phyloP scores from a whole-genome alignment of 441 rosid genomes.

The Mallotus japonicus region DNA sequence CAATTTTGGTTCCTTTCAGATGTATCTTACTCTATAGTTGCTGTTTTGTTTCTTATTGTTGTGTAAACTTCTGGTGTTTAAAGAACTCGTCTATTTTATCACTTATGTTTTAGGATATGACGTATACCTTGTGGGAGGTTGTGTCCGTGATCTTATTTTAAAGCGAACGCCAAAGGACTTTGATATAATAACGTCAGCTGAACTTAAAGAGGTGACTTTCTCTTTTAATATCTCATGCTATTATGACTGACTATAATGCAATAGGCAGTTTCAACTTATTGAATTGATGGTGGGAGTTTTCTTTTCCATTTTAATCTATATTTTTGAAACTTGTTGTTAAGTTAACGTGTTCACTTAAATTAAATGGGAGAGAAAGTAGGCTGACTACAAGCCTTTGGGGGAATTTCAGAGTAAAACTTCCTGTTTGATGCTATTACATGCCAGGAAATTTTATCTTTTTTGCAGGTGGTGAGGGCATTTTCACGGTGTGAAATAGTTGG shows the following conservation, averaged over 20 bases:
- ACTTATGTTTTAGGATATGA: slow-evolving; percentile 47
- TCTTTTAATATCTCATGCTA: background rate
- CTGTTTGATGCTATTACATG: background rate
- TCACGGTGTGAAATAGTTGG: slow-evolving; percentile 72
- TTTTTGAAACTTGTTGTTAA: background rate
- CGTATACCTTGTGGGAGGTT: slow-evolving; percentile 89
- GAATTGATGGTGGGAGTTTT: no score
- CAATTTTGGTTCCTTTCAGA: background rate
- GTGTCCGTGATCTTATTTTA: slow-evolving; percentile 82
- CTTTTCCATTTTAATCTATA: no score
- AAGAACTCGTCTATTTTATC: no score
- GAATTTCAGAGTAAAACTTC: no score
- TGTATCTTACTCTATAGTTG: background rate
- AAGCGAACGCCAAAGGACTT: slow-evolving; percentile 76
- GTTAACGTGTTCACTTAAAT: background rate
- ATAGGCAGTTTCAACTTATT: background rate
- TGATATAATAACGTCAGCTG: slow-evolving; percentile 76
- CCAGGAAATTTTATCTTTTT: background rate
- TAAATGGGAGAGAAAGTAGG: background rate
- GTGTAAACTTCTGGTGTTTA: background rate
- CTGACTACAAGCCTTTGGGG: background rate
- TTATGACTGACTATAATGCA: no score
- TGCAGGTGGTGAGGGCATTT: slow-evolving; percentile 63
- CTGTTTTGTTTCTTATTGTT: background rate
- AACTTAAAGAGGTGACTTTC: slow-evolving; percentile 64